Base-by-base conservation (phyloP, 441 rosid species). In the Rhodomyrtus psidioides region DNA sequence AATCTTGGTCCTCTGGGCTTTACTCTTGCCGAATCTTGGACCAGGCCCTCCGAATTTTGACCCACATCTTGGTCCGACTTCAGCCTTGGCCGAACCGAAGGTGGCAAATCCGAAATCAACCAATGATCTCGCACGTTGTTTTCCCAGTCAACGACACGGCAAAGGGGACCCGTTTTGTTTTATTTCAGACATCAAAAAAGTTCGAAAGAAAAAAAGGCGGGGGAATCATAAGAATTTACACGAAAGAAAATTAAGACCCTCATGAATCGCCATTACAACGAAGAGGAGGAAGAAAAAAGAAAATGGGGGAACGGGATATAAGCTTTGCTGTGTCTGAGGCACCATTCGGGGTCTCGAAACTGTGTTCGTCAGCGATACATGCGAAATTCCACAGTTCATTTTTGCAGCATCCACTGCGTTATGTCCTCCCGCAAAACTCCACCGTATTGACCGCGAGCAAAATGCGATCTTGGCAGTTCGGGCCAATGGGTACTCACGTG, bases 401-500 rank as follows among this genome's bases (percentile, higher is more conserved):
- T 87, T n/a, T 83, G 93, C 88, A 79, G 87, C 87, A 95, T 87
- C 95, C 96, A 97, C 89, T 91, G 94, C 93, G 94, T 87, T 88
- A 94, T 94, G 89, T 95, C 98, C 89, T 94, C 92, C 82, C 98
- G 88, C 83, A 95, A 60, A 21, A 93, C 93, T 75, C 94, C 92
- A 17, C 89, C 88, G 81, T 86, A 88, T 28, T 87, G 81, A 62
- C 91, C 90, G 60, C 88, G 85, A 16, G 57, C 53, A 86, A 79
- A 88, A 84, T 86, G 90, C 65, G 88, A 86, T 55, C 65, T 87
- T 24, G 81, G 58, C 83, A 84, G 75, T 53, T 89, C 89, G 53
- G 87, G 85, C 53, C 82, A 87, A 53, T 57, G n/a, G 39, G 55
- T 76, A 87, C 70, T 81, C 83, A 93, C 88, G 84, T 93, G 93